Evolutionary conservation across 352 stramenopile genomes (phyloP).

Genomic region (Globisporangium acanthophoron): DNA sequence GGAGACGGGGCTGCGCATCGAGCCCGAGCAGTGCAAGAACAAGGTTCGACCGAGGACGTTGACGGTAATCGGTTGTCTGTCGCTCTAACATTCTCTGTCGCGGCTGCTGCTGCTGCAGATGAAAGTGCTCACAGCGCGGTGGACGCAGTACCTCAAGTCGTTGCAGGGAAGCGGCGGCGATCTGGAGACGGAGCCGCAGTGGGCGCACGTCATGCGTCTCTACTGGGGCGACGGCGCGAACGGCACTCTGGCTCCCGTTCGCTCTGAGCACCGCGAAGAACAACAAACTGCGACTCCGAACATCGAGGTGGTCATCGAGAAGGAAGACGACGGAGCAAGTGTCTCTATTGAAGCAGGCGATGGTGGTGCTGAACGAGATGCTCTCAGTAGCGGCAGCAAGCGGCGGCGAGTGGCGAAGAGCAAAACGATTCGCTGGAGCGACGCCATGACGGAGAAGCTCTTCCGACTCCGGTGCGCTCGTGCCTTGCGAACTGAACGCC

Average conservation of each 20-base stretch:
- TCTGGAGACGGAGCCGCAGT: not conserved
- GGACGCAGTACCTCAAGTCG: not conserved
- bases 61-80: no score
- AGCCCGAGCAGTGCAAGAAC: conserved; percentile 10
- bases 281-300: not conserved
- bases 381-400: not conserved
- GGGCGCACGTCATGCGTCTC: not conserved
- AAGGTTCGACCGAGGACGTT: no score
- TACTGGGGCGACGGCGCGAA: not conserved
- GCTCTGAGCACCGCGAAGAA: no score
- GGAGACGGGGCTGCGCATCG: conserved; percentile 2
- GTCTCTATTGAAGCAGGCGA: not conserved
- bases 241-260: no score
- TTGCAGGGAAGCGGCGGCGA: not conserved
- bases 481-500: no score
- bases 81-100: no score
- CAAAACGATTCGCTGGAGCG: not conserved
- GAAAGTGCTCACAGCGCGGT: conserved; percentile 2
- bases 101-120: not conserved
- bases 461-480: conserved; percentile 1
- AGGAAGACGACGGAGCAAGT: not conserved
- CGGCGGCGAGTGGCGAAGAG: not conserved
- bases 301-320: not conserved
- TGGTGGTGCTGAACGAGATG: no score
- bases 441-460: conserved; percentile 2